A percentile compares a stretch with the other conserved stretches of the same genome.
Conservation (phyloP, 2,329 filamentous ascomycete species). For the Exophiala alcalophila region DNA sequence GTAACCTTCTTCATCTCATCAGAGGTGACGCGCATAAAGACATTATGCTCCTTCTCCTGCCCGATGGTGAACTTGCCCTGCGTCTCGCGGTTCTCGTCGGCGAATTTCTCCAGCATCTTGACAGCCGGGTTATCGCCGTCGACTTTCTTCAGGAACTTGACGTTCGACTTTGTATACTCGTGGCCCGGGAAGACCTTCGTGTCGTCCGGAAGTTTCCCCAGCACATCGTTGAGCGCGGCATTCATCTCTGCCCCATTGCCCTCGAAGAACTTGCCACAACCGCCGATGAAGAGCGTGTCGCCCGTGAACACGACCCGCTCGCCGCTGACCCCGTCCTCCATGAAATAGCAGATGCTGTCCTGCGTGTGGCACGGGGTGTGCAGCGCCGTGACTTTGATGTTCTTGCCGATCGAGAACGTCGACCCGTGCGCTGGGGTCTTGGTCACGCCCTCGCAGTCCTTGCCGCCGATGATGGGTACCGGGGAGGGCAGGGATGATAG, state of each 20-base stretch:
- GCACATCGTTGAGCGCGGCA: conserved; percentile 80
- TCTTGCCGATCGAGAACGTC: conserved; percentile 74
- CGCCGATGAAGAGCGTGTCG: conserved; percentile 92
- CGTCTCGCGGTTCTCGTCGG: conserved; percentile 77
- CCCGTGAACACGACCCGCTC: conserved; percentile 87
- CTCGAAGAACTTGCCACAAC: conserved; percentile 95
- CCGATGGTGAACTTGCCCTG: conserved; percentile 96
- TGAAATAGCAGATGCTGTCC: conserved; percentile 94
- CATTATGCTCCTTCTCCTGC: conserved; percentile 91
- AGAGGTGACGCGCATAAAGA: conserved; percentile 88
- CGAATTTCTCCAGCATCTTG: conserved; percentile 72
- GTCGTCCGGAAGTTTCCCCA: conserved; percentile 79
- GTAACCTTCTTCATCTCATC: conserved; percentile 78
- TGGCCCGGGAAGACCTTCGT: conserved; percentile 93
- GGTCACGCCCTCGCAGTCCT: conserved; percentile 77
- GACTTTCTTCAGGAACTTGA: conserved; percentile 64
- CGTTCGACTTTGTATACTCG: conserved; percentile 97
- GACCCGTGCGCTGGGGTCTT: conserved; percentile 71
- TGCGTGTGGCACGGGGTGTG: conserved; percentile 98
- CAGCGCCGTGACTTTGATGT: conserved; percentile 78
- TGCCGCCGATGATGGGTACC: conserved; percentile 80
- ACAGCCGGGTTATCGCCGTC: conserved; percentile 55
- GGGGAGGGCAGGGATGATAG: conserved; percentile 54
- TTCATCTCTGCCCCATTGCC: conserved; percentile 89
- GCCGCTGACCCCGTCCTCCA: conserved; percentile 63